Conservation (phyloP, 306 rosid genomes). For the Vigna mungo region DNA sequence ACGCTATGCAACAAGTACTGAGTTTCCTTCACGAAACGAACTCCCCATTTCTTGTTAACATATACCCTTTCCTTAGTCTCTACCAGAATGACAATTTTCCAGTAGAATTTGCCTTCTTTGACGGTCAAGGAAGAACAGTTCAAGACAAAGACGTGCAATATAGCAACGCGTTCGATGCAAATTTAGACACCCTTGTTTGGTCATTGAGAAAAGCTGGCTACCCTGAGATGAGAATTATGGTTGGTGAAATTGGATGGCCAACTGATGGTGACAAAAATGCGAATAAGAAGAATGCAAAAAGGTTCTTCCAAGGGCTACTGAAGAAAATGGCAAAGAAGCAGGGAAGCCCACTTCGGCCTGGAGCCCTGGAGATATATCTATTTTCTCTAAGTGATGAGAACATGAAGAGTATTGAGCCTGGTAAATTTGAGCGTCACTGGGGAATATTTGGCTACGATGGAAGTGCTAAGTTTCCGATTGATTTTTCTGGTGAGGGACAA, state of each 20-base stretch:
- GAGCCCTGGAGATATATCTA: slow-evolving; percentile 52
- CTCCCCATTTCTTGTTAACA: slow-evolving; percentile 74
- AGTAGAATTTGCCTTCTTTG: slow-evolving; percentile 64
- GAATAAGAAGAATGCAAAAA: slow-evolving; percentile 47
- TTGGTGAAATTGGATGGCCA: slow-evolving; percentile 97
- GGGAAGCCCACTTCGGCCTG: slow-evolving; percentile 72
- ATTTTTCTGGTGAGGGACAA: slow-evolving; percentile 59
- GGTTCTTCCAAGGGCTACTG: slow-evolving; percentile 72
- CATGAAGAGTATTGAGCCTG: slow-evolving; percentile 67
- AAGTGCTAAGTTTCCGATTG: slow-evolving; percentile 65
- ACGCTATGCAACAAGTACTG: slow-evolving; percentile 49
- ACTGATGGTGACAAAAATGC: slow-evolving; percentile 66
- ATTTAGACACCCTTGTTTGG: slow-evolving; percentile 68
- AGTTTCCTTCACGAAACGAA: slow-evolving; percentile 47
- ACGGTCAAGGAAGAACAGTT: slow-evolving; percentile 21
- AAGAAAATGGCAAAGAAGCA: slow-evolving; percentile 54
- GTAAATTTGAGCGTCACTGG: slow-evolving; percentile 86
- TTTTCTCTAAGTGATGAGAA: slow-evolving; percentile 76
- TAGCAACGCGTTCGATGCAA: slow-evolving; percentile 76
- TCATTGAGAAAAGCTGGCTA: slow-evolving; percentile 59
- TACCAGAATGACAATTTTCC: slow-evolving; percentile 58
- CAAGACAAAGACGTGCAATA: slow-evolving; percentile 56
- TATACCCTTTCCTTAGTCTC: slow-evolving; percentile 86
- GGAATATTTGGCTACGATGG: slow-evolving; percentile 78
- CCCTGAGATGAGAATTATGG: slow-evolving; percentile 47